These are phyloP conservation scores for Microbotryum silenes-acaulis DNA, from an alignment of 1,284 basidiomycete species.

Conservation along the genomic window DNA sequence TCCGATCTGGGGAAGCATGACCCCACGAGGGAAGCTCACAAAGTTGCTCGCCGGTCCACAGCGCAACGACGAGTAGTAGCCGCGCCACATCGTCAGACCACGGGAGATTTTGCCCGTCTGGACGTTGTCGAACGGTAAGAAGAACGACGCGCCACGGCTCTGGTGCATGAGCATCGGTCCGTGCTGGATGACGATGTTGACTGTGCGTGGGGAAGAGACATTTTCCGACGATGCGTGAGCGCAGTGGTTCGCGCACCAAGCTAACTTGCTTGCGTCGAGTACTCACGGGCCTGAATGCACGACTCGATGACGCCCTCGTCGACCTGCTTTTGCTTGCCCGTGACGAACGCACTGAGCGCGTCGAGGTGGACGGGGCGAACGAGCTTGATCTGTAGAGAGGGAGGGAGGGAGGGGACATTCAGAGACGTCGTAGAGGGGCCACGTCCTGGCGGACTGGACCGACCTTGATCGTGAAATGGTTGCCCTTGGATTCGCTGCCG, in stretches of 20 bases:
- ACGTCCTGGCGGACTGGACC: too few species aligned
- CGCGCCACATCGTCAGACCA: slow-evolving; percentile 17
- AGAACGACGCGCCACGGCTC: slow-evolving; percentile 9
- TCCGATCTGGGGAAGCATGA: too few species aligned
- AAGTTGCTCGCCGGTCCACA: not conserved
- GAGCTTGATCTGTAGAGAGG: not conserved
- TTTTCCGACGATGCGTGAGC: not conserved
- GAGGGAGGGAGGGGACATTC: not conserved
- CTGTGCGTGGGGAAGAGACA: not conserved
- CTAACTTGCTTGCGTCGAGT: too few species aligned
- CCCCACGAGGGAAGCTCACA: not conserved
- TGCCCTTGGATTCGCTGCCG: not conserved
- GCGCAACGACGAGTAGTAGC: slow-evolving; percentile 10
- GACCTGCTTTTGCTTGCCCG: not conserved
- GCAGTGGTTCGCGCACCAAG: not conserved
- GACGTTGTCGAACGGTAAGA: slow-evolving; percentile 10
- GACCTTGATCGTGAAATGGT: too few species aligned
- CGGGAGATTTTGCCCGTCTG: not conserved
- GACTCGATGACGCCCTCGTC: not conserved
- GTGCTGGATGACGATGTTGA: slow-evolving; percentile 15
- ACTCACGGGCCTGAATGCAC: slow-evolving; percentile 11
- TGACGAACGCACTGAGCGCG: not conserved
- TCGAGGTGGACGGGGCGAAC: slow-evolving; percentile 7
- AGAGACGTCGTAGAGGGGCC: not conserved
- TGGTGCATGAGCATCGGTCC: slow-evolving; percentile 2